These are phyloP conservation scores for Coemansia sp. DNA, from an alignment of 192 early-diverging fungal species.

Conservation along the genomic window DNA sequence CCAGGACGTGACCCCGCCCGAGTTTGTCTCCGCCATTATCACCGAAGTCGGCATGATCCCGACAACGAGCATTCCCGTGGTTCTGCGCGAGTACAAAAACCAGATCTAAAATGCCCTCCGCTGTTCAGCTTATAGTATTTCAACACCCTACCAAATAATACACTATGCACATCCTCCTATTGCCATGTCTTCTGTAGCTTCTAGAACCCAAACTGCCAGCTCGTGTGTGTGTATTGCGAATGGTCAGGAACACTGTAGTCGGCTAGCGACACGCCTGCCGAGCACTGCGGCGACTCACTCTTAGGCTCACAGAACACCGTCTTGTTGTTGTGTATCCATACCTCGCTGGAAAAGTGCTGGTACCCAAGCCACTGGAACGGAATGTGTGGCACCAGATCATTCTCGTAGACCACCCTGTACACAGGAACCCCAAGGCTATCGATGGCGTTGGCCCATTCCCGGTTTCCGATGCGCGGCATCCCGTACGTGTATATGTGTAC, in stretches of 20 bases:
- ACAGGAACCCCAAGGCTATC: constrained; percentile 26
- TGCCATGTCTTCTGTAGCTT: background rate
- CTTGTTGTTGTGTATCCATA: constrained; percentile 21
- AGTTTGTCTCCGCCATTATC: constrained; percentile 86
- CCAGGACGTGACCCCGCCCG: constrained; percentile 94
- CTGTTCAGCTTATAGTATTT: background rate
- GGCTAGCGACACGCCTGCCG: constrained; percentile 19
- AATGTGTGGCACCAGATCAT: constrained; percentile 51
- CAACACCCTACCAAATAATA: background rate
- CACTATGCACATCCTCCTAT: background rate
- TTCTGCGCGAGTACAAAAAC: constrained; percentile 59
- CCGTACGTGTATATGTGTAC: constrained; percentile 51
- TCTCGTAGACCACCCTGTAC: constrained; percentile 44
- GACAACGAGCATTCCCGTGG: constrained; percentile 81
- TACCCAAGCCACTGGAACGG: constrained; percentile 55
- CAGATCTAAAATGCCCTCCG: constrained; percentile 14
- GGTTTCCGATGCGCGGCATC: constrained; percentile 49
- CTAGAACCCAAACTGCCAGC: constrained; percentile 29
- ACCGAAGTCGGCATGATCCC: constrained; percentile 93
- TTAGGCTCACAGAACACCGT: constrained; percentile 41
- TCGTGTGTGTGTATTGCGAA: constrained; percentile 30
- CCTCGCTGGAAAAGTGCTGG: constrained; percentile 37
- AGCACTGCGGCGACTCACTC: constrained; percentile 31
- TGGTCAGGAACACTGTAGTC: constrained; percentile 47
- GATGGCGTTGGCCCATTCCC: constrained; percentile 37